Evolutionary conservation across 2,329 filamentous ascomycete species (phyloP), one percentile per base, ranked within the genome.

Genomic region (Pleoardoris graminearum): DNA sequence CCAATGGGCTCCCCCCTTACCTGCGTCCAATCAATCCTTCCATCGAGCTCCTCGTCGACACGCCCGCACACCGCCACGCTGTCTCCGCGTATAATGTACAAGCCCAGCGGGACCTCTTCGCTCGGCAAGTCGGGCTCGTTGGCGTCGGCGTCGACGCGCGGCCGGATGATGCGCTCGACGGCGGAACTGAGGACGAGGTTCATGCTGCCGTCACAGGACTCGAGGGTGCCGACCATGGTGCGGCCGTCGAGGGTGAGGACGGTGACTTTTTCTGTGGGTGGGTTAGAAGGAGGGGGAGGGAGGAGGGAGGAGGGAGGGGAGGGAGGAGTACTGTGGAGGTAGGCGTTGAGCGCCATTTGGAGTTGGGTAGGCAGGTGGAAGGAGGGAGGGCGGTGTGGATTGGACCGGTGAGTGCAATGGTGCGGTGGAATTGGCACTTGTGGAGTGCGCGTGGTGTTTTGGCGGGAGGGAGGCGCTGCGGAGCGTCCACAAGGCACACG

Each of bases 31-130:
- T 97, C 87, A 69, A 99, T 97, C 65, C 88, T 91, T 33, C 81
- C 83, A 76, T 99, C 94, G 53, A 97, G 79, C 63, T 89, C 83
- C 75, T 96, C 92, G 72, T 99, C 91, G 27, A 99, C 87, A 51
- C 95, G 79, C 2, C 94, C 94, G 52, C 94, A 89, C 14, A 95
- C 82, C 57, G 91, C 92, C 42, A 99, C 93, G 68, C 95, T 97
- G 72, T 99, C 94, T 47, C 94, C 94, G 54, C 94, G 84, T 51
- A 99, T 89, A 52, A 99, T 82, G 72, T 97, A 97, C 5, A 97
- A 77, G 1, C 94, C 94, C 57, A 97, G 85, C 4, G 88, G 85
- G 16, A 94, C 86, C 69, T 94, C 85, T 53, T 86, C 84, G 37
- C 89, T 95, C 0, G 87, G 84, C 63, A 96, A 90, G 35, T 85